Conservation (phyloP, 2,329 filamentous ascomycete species). For the Aureobasidium sp. region DNA sequence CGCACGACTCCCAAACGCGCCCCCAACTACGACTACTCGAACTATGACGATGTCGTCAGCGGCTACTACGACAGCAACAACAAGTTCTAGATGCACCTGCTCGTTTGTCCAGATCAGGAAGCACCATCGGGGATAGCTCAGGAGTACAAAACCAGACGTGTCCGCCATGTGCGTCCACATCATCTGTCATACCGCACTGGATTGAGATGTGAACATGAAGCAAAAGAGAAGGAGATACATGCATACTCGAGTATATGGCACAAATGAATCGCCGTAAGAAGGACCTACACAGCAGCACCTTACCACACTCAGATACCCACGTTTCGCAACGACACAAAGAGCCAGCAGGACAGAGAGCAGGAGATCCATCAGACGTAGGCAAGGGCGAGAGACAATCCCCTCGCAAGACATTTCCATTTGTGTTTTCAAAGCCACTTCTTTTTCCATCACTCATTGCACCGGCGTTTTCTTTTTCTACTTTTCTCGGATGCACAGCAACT, state of each 20-base stretch:
- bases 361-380: background rate
- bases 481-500: background rate
- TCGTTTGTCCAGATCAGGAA: background rate
- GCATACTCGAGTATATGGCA: background rate
- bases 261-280: background rate
- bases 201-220: background rate
- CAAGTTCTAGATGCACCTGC: constrained; percentile 2
- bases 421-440: background rate
- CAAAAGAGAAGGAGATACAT: background rate
- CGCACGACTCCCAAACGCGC: background rate
- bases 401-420: background rate
- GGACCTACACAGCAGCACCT: background rate
- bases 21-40: constrained; percentile 1
- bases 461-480: background rate
- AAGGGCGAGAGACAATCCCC: background rate
- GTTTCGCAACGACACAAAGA: background rate
- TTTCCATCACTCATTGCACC: background rate
- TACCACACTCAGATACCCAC: background rate
- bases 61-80: constrained; percentile 13
- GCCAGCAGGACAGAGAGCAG: background rate
- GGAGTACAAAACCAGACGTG: background rate
- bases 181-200: background rate
- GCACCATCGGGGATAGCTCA: background rate
- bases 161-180: background rate
- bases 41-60: constrained; percentile 5